These are phyloP conservation scores for Calycina herbarum DNA, from an alignment of 2,329 filamentous ascomycete species.

Conservation along the genomic window DNA sequence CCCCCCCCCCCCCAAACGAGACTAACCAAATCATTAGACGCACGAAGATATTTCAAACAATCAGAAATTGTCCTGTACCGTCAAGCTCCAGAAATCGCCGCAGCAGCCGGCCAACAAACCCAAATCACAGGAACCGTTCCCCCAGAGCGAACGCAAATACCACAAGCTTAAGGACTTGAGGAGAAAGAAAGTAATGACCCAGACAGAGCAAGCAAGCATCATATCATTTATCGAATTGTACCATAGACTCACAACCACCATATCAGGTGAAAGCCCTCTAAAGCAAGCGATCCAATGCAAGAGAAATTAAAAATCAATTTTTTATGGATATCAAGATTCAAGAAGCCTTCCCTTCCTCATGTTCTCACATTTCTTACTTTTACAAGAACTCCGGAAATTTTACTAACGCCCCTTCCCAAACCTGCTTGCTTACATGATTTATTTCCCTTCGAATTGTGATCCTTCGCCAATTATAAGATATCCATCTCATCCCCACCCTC, in stretches of 20 bases:
- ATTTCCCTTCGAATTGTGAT: background rate
- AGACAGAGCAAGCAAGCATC: slow-evolving; percentile 11
- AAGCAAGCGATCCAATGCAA: slow-evolving; percentile 11
- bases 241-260: slow-evolving; percentile 23
- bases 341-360: background rate
- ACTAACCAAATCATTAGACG: slow-evolving; percentile 58
- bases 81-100: slow-evolving; percentile 63
- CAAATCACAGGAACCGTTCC: slow-evolving; percentile 38
- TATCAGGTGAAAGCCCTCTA: background rate
- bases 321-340: slow-evolving; percentile 13
- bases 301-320: slow-evolving; percentile 11
- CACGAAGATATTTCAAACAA: slow-evolving; percentile 97
- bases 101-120: slow-evolving; percentile 37
- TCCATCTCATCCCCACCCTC: slow-evolving; percentile 46
- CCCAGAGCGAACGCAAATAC: slow-evolving; percentile 31
- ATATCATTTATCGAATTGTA: slow-evolving; percentile 26
- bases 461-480: slow-evolving; percentile 35
- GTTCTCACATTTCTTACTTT: background rate
- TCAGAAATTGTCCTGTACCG: slow-evolving; percentile 97
- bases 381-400: background rate
- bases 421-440: background rate
- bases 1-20: slow-evolving; percentile 9
- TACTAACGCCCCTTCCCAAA: background rate
- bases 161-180: slow-evolving; percentile 16
- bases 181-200: slow-evolving; percentile 15